Base-by-base conservation (phyloP, 1,139 yeast genomes). In the Saccharomycopsis phalli region DNA sequence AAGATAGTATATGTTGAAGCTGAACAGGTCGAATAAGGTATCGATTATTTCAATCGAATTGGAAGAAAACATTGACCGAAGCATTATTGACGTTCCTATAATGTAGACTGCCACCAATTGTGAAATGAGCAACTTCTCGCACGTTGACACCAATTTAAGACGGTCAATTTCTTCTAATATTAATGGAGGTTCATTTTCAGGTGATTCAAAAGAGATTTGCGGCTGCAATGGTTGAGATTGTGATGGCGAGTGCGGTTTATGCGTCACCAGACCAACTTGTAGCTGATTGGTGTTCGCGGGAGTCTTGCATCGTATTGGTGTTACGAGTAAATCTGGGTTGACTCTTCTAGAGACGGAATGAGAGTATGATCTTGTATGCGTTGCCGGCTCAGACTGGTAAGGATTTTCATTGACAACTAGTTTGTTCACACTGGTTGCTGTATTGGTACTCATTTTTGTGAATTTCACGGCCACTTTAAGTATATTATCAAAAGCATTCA, bases 61-160 rank as follows among this genome's bases (percentile, higher is more conserved):
- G 7, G 14, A 17, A 8, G 38, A 21, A 19, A 42, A 36, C 17
- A 36, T 36, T n/a, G 44, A 36, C 29, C 44, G 28, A 4, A 42
- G 22, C 44, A 42, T 41, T 16, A 42, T 21, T 4, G 46, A 41
- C 5, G 44, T 42, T 2, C 41, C 25, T n/a, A 42, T 40, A 14
- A 42, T 34, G 21, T 42, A 42, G 3, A 30, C 31, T n/a, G 32
- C 44, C 6, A 40, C 36, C 20, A 42, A 25, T 14, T 36, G 34
- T 13, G 38, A 11, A 14, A 42, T 36, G 21, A 42, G 14, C 4
- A 42, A 18, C 16, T 35, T 42, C 23, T 42, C 37, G 17, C 41
- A 26, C 16, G 17, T 31, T 6, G 42, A 30, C 7, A 42, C 21
- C 8, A 42, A 23, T 17, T 31, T 28, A 10, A 36, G 13, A n/a